Evolutionary conservation across 805 yeast genomes (phyloP), one percentile per base, ranked within the genome.

Genomic region (Jamesozyma rosinii): DNA sequence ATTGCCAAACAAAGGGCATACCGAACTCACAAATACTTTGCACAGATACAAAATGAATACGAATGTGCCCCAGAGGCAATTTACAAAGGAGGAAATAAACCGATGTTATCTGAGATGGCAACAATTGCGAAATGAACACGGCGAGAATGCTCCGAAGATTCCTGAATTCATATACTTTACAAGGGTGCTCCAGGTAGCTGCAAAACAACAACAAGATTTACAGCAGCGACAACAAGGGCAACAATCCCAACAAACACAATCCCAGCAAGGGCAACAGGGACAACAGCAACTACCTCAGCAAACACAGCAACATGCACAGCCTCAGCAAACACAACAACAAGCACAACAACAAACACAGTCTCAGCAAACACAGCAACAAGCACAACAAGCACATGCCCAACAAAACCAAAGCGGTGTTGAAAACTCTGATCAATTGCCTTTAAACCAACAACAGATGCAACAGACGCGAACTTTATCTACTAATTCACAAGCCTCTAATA

Each of bases 71-170:
- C 56, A 59, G 40, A 51, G 63, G 34, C 59, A 55, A 37, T 52
- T 59, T 18, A 55, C 64, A 11, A 60, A 56, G 34, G 67, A 63
- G 34, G 67, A 63, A 35, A 55, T 63, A n/a, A 62, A 61, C 38
- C 55, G 67, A 34, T 61, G 66, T 41, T 61, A 61, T 44, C 43
- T 59, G 41, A 57, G 65, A 45, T 63, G 67, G 67, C 67, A 63
- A 42, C 65, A 62, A 37, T 41, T 63, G 36, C 55, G 65, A 10
- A 60, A 57, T 30, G 63, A 61, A 34, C 66, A 62, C 31, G 63
- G 65, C 18, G 63, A 59, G 32, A 60, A 61, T 41, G 65, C 63
- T 0, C 58, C 63, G 1, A 58, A 54, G 33, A 52, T 59, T 10
- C 63, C 64, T 1, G 66, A 63, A 44, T 63, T 58, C 42, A 50